Conservation (phyloP, 495 filamentous ascomycete species). For the Aspergillus leporis region DNA sequence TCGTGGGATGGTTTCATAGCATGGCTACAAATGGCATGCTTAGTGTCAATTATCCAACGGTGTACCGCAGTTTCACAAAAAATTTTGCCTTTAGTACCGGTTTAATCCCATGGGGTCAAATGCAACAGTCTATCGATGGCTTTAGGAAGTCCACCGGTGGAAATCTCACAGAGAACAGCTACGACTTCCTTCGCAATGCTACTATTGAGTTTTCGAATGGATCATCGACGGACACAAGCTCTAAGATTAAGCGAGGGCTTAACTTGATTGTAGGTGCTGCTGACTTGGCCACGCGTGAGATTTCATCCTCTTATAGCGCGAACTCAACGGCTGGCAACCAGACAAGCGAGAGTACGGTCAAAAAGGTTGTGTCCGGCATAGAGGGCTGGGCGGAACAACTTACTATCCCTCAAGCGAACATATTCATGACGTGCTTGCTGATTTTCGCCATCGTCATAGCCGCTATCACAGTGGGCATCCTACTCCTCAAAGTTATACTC, state of each 20-base stretch:
- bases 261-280: slow-evolving; percentile 44
- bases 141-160: slow-evolving; percentile 82
- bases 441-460: slow-evolving; percentile 87
- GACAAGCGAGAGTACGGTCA: slow-evolving; percentile 28
- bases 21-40: slow-evolving; percentile 96
- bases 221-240: slow-evolving; percentile 40
- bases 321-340: slow-evolving; percentile 32
- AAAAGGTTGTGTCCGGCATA: slow-evolving; percentile 64
- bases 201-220: slow-evolving; percentile 65
- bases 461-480: slow-evolving; percentile 79
- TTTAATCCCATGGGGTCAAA: slow-evolving; percentile 73
- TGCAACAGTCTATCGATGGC: slow-evolving; percentile 83
- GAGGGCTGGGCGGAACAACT: slow-evolving; percentile 75
- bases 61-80: slow-evolving; percentile 84
- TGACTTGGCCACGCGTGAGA: slow-evolving; percentile 52
- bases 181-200: slow-evolving; percentile 69
- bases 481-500: slow-evolving; percentile 88
- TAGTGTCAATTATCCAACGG: slow-evolving; percentile 78
- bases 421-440: slow-evolving; percentile 93
- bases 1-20: slow-evolving; percentile 88
- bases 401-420: slow-evolving; percentile 81
- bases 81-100: slow-evolving; percentile 95
- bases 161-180: slow-evolving; percentile 77
- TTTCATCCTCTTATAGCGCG: slow-evolving; percentile 44
- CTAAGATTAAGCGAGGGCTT: slow-evolving; percentile 56